Percentiles rank a stretch among this genome's conserved stretches.
These are phyloP conservation scores for Papiliotrema flavescens DNA, from an alignment of 1,284 basidiomycete genomes.

Conservation along the genomic window DNA sequence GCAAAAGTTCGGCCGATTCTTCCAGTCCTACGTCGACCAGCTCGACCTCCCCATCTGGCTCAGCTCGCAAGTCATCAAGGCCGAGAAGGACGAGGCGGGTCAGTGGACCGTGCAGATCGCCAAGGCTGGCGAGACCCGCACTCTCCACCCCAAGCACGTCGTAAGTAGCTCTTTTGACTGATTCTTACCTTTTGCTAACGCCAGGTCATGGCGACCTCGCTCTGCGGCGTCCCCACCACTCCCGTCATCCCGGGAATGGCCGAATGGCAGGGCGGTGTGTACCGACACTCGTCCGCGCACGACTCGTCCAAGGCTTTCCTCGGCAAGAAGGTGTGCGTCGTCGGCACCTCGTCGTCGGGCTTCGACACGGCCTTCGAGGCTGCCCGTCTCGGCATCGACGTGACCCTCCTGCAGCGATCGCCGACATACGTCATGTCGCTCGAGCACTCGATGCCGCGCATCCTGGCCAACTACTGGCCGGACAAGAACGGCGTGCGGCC, in stretches of 20 bases:
- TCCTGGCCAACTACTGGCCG: conserved; percentile 45
- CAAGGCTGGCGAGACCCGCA: not conserved
- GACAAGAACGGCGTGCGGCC: conserved; percentile 50
- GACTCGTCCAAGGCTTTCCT: conserved; percentile 52
- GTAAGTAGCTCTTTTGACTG: not conserved
- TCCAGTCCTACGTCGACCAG: conserved; percentile 36
- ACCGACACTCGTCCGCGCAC: conserved; percentile 58
- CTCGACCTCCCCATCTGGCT: conserved; percentile 41
- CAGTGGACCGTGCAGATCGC: not conserved
- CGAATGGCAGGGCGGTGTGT: conserved; percentile 52
- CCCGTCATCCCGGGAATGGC: conserved; percentile 40
- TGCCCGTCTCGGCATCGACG: conserved; percentile 53
- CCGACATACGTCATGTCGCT: conserved; percentile 60
- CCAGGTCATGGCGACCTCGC: conserved; percentile 32
- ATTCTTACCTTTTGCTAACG: not conserved
- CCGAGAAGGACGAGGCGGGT: conserved; percentile 49
- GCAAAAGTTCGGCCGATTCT: conserved; percentile 35
- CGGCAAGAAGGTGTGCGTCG: conserved; percentile 60
- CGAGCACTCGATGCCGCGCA: conserved; percentile 51
- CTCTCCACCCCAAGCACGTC: not conserved
- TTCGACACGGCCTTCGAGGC: conserved; percentile 52
- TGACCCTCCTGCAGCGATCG: conserved; percentile 62
- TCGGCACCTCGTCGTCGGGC: conserved; percentile 62
- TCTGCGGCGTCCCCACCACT: conserved; percentile 19
- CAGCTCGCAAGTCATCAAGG: conserved; percentile 52